Conservation (phyloP, 768 basidiomycete genomes). For the Suillus occidentalis region DNA sequence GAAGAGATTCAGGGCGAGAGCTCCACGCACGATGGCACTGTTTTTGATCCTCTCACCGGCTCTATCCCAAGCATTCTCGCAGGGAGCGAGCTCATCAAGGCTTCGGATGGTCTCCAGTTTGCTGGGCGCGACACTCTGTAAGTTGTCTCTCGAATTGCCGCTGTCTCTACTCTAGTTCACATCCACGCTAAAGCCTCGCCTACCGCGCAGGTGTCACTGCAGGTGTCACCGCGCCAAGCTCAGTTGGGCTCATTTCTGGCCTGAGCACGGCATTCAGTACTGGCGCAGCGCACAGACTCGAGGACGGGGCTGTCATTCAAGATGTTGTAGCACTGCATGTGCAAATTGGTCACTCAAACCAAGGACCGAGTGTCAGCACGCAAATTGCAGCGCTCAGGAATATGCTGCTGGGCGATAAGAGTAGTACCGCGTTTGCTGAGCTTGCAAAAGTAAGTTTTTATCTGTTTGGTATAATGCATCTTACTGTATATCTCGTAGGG, state of each 20-base stretch:
- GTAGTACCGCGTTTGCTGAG: constrained; percentile 36
- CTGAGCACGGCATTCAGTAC: constrained; percentile 60
- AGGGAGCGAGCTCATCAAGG: constrained; percentile 47
- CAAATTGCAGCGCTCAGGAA: constrained; percentile 73
- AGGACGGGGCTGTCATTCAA: constrained; percentile 58
- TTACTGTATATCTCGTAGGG: constrained; percentile 43
- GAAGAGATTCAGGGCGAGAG: constrained; percentile 55
- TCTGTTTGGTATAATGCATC: neutral
- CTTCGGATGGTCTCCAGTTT: constrained; percentile 74
- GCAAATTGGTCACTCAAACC: constrained; percentile 45
- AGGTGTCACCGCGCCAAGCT: constrained; percentile 57
- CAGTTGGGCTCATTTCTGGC: constrained; percentile 53
- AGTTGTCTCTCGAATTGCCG: constrained; percentile 13
- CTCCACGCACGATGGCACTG: constrained; percentile 58
- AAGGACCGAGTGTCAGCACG: constrained; percentile 66
- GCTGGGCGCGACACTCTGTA: constrained; percentile 58
- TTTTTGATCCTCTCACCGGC: constrained; percentile 42
- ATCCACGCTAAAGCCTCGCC: constrained; percentile 50
- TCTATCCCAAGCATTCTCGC: constrained; percentile 36
- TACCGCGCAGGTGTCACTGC: constrained; percentile 65
- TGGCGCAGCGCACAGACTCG: constrained; percentile 54
- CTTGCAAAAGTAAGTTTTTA: constrained; percentile 42
- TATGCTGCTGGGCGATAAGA: constrained; percentile 46
- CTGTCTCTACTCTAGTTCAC: constrained; percentile 18
- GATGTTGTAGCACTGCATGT: constrained; percentile 64